These are phyloP conservation scores for Exophiala oligosperma DNA, from an alignment of 2,329 filamentous ascomycete species.

Conservation along the genomic window DNA sequence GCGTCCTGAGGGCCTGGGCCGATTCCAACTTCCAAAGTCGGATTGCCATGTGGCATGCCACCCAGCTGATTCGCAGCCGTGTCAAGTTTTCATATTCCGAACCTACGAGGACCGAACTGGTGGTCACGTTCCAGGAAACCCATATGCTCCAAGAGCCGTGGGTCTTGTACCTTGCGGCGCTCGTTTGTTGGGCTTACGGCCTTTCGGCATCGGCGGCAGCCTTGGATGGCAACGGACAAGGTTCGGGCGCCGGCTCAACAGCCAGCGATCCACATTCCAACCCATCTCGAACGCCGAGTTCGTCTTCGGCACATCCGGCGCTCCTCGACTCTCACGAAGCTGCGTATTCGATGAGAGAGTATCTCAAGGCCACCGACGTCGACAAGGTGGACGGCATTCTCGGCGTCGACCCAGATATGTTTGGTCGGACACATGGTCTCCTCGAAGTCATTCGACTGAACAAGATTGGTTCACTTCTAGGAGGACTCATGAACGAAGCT, in stretches of 20 bases:
- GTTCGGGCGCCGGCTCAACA: slow-evolving; percentile 16
- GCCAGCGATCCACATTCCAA: slow-evolving; percentile 20
- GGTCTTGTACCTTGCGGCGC: slow-evolving; percentile 35
- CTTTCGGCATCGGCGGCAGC: slow-evolving; percentile 18
- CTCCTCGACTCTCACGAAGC: slow-evolving; percentile 23
- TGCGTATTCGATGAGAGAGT: slow-evolving; percentile 20
- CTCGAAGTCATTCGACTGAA: slow-evolving; percentile 33
- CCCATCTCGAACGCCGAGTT: slow-evolving; percentile 16
- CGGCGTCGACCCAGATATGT: slow-evolving; percentile 20
- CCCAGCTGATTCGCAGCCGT: slow-evolving; percentile 26
- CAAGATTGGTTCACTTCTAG: slow-evolving; percentile 30
- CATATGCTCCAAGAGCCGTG: slow-evolving; percentile 37
- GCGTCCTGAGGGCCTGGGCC: slow-evolving; percentile 33
- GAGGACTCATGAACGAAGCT: slow-evolving; percentile 39
- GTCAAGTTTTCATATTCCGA: slow-evolving; percentile 15
- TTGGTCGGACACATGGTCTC: slow-evolving; percentile 32
- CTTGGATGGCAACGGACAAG: slow-evolving; percentile 6
- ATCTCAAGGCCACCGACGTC: slow-evolving; percentile 22
- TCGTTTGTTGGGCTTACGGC: slow-evolving; percentile 39
- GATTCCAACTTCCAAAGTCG: slow-evolving; percentile 30
- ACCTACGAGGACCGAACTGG: slow-evolving; percentile 10
- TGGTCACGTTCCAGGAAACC: slow-evolving; percentile 20
- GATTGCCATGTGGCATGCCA: slow-evolving; percentile 37
- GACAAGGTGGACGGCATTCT: slow-evolving; percentile 18
- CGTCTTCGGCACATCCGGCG: slow-evolving; percentile 19